Evolutionary conservation across 208 protist species (phyloP).

Genomic region (Vickermania spadyakhi): DNA sequence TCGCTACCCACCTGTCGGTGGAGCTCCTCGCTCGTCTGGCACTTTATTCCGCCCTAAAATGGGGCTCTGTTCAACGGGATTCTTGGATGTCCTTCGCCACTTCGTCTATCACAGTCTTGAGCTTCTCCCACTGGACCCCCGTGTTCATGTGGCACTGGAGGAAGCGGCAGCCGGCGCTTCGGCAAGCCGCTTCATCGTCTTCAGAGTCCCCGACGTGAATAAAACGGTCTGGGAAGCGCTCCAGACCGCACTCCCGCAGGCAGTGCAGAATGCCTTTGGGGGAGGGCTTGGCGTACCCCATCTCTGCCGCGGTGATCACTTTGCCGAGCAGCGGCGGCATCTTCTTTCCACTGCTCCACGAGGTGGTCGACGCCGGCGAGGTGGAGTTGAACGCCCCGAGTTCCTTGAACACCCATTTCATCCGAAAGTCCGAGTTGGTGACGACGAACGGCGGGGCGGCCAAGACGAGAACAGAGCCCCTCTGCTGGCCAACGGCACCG

Average conservation of each 20-base stretch:
- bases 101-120: slow-evolving; percentile 22
- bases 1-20: too few species aligned
- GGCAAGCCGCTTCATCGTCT: slow-evolving; percentile 37
- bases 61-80: too few species aligned
- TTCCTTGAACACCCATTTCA: slow-evolving; percentile 19
- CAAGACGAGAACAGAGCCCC: slow-evolving; percentile 9
- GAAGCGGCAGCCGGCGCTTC: slow-evolving; percentile 36
- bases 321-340: slow-evolving; percentile 23
- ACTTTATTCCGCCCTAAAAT: too few species aligned
- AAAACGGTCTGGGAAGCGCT: slow-evolving; percentile 5
- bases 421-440: slow-evolving; percentile 32
- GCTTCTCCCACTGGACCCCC: slow-evolving; percentile 38
- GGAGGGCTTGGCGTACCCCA: slow-evolving; percentile 60
- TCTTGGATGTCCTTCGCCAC: neutral
- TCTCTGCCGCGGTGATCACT: slow-evolving; percentile 24
- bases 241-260: slow-evolving; percentile 7
- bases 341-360: neutral
- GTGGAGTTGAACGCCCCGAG: slow-evolving; percentile 4
- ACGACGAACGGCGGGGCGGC: slow-evolving; percentile 30
- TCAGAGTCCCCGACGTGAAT: slow-evolving; percentile 62
- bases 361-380: neutral
- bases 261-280: slow-evolving; percentile 25
- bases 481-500: neutral
- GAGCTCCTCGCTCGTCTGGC: too few species aligned
- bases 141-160: slow-evolving; percentile 22